Conservation (phyloP, 2,329 filamentous ascomycete species). For the Penicillium decumbens region DNA sequence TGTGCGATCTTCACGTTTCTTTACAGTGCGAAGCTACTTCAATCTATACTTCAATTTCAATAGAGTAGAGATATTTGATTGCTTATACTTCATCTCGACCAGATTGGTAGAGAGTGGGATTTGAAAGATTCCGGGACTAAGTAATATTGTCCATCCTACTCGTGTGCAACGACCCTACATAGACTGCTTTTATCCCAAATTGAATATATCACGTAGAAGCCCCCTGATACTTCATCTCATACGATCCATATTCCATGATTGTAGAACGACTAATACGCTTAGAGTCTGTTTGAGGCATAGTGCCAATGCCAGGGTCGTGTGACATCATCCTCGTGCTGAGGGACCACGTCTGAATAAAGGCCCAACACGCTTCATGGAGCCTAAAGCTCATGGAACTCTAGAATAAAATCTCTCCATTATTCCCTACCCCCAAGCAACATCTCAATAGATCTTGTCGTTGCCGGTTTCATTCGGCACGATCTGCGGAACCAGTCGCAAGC, state of each 20-base stretch:
- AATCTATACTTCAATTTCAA: no score
- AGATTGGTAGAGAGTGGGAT: background rate
- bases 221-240: background rate
- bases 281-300: background rate
- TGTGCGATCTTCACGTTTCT: background rate
- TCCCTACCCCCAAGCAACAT: background rate
- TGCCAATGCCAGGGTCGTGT: conserved; percentile 12
- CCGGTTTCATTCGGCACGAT: conserved; percentile 1
- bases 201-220: no score
- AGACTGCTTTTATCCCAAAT: no score
- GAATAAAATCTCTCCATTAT: background rate
- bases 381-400: background rate
- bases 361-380: background rate
- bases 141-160: background rate
- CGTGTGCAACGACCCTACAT: no score
- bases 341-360: background rate
- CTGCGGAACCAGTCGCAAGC: conserved; percentile 7
- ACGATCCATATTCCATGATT: background rate
- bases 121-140: background rate
- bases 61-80: no score
- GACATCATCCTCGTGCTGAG: conserved; percentile 22
- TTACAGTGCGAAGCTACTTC: background rate
- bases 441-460: background rate
- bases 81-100: background rate
- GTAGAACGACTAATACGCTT: background rate